phyloP scores from a whole-genome alignment of 345 rosid genomes.

The Melaleuca quinquenervia region DNA sequence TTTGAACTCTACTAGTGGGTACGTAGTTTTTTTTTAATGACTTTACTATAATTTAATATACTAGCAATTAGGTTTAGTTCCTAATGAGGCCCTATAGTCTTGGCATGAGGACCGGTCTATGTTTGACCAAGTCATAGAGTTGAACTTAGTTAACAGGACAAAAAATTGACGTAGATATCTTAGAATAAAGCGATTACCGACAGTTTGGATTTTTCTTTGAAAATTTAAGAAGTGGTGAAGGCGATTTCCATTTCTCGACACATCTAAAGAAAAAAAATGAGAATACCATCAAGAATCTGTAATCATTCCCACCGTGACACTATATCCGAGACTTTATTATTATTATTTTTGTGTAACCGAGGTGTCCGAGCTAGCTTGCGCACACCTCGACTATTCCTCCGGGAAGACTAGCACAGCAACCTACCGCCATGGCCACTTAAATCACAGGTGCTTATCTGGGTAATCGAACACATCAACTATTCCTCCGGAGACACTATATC shows the following conservation, averaged over 20 bases:
- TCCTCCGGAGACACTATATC: no score
- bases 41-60: not conserved
- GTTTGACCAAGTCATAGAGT: not conserved
- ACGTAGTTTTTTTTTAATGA: not conserved
- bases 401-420: no score
- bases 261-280: not conserved
- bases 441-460: no score
- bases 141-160: not conserved
- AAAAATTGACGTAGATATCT: not conserved
- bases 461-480: no score
- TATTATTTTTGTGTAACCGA: no score
- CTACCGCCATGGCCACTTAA: no score
- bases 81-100: not conserved
- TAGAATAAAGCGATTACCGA: not conserved
- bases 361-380: no score
- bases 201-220: not conserved
- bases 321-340: no score
- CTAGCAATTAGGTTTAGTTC: not conserved
- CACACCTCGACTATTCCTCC: no score
- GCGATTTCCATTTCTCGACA: not conserved
- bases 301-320: rapidly evolving
- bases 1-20: not conserved
- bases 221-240: not conserved
- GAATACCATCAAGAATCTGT: not conserved
- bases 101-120: not conserved